Conservation (phyloP, 1,139 yeast genomes). For the Suhomyces taliae region DNA sequence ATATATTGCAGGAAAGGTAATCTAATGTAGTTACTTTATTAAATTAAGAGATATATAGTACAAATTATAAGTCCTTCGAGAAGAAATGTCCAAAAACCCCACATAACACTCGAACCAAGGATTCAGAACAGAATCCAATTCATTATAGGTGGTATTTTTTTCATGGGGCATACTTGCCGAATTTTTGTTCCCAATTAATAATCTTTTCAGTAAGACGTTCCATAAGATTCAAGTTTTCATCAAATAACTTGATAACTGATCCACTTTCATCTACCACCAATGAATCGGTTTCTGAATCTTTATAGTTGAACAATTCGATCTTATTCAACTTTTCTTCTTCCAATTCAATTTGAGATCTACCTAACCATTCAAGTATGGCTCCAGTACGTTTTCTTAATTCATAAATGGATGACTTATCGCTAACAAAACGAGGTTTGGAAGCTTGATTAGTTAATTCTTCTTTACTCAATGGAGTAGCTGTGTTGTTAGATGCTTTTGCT, state of each 20-base stretch:
- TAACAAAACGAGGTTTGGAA: slow-evolving; percentile 81
- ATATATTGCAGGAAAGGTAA: background rate
- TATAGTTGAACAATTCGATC: slow-evolving; percentile 43
- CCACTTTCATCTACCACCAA: slow-evolving; percentile 34
- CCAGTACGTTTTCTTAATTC: slow-evolving; percentile 88
- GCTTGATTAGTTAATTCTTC: slow-evolving; percentile 58
- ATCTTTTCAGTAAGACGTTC: slow-evolving; percentile 69
- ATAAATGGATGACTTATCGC: slow-evolving; percentile 65
- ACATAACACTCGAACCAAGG: too few relatives aligned
- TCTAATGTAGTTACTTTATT: background rate
- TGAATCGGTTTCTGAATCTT: slow-evolving; percentile 10
- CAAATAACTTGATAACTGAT: slow-evolving; percentile 44
- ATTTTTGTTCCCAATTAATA: slow-evolving; percentile 75
- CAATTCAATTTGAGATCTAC: slow-evolving; percentile 78
- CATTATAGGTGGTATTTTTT: background rate
- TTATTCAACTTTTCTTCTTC: slow-evolving; percentile 67
- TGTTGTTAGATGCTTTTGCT: slow-evolving; percentile 10
- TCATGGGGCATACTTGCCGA: slow-evolving; percentile 54
- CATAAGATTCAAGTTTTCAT: slow-evolving; percentile 62
- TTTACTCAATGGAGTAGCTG: slow-evolving; percentile 22
- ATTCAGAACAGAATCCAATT: background rate
- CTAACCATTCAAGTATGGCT: slow-evolving; percentile 87
- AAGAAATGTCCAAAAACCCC: background rate
- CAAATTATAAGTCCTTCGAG: background rate
- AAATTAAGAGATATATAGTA: background rate